Percentiles rank a stretch among this genome's conserved stretches.
Evolutionary conservation across 2,329 filamentous ascomycete genomes (phyloP).

Genomic region (Verticillium nubilum): DNA sequence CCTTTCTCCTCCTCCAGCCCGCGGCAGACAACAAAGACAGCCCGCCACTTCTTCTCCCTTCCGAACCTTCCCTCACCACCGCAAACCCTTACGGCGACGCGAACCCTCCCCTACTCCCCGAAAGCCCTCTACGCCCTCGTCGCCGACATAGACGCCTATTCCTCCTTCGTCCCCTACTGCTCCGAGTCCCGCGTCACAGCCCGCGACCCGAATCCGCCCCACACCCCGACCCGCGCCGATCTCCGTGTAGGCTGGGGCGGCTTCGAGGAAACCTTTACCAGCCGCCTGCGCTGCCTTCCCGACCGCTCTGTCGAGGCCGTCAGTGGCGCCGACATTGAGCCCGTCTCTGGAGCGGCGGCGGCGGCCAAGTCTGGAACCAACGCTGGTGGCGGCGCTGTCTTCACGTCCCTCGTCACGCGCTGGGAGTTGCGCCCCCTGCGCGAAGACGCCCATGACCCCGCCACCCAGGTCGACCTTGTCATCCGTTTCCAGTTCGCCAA

Average conservation of each 20-base stretch:
- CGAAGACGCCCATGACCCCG: slow-evolving; percentile 14
- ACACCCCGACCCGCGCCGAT: slow-evolving; percentile 65
- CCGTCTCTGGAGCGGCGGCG: slow-evolving; percentile 6
- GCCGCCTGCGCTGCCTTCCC: slow-evolving; percentile 71
- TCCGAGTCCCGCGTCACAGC: slow-evolving; percentile 68
- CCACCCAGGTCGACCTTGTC: slow-evolving; percentile 67
- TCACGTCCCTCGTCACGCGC: slow-evolving; percentile 63
- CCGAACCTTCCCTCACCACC: slow-evolving; percentile 17
- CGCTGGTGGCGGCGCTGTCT: slow-evolving; percentile 42
- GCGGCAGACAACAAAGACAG: not conserved
- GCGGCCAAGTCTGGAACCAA: too few species aligned
- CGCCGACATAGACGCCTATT: slow-evolving; percentile 82
- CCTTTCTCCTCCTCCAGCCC: not conserved
- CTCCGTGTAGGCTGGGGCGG: slow-evolving; percentile 82
- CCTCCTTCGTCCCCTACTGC: slow-evolving; percentile 88
- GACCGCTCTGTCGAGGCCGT: slow-evolving; percentile 71
- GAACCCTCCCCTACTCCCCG: slow-evolving; percentile 70
- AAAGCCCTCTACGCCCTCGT: slow-evolving; percentile 75
- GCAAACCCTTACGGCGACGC: slow-evolving; percentile 67
- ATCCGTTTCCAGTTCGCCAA: slow-evolving; percentile 84
- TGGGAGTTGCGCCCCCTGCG: slow-evolving; percentile 57
- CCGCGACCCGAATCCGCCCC: slow-evolving; percentile 24
- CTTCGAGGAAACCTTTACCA: slow-evolving; percentile 79
- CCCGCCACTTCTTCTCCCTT: slow-evolving; percentile 12
- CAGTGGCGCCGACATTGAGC: slow-evolving; percentile 50